These are phyloP conservation scores for Sherardia arvensis DNA, from an alignment of 257 asterid genomes.

Conservation along the genomic window DNA sequence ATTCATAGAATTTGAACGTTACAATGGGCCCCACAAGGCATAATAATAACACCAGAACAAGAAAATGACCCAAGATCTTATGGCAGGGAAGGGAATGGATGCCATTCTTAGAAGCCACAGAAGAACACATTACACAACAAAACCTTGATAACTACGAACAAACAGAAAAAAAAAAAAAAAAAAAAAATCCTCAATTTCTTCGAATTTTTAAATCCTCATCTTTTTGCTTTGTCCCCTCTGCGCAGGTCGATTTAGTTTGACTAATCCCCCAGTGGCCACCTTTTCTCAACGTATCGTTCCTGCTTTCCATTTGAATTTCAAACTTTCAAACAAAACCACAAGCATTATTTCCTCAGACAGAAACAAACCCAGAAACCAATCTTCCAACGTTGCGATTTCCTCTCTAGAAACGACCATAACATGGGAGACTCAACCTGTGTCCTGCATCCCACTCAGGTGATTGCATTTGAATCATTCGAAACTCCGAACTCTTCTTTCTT, in stretches of 20 bases:
- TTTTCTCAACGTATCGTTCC: constrained; percentile 27
- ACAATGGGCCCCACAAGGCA: constrained; percentile 7
- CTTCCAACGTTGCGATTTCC: neutral
- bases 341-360: neutral
- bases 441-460: constrained; percentile 14
- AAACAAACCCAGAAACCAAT: neutral
- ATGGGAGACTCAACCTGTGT: constrained; percentile 88
- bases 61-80: constrained; percentile 13
- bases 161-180: neutral
- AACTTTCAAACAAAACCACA: constrained; percentile 21
- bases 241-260: neutral
- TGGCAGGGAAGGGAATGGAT: neutral
- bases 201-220: neutral
- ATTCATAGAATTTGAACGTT: constrained; percentile 8
- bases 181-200: neutral
- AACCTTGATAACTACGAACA: neutral
- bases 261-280: constrained; percentile 7
- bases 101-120: constrained; percentile 6
- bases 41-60: neutral
- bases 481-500: too few relatives aligned
- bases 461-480: too few relatives aligned
- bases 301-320: constrained; percentile 70
- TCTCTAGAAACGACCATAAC: constrained; percentile 8
- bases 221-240: neutral
- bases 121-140: neutral